Base-by-base conservation (phyloP, 2,329 filamentous ascomycete genomes). In the Clonostachys rosea region DNA sequence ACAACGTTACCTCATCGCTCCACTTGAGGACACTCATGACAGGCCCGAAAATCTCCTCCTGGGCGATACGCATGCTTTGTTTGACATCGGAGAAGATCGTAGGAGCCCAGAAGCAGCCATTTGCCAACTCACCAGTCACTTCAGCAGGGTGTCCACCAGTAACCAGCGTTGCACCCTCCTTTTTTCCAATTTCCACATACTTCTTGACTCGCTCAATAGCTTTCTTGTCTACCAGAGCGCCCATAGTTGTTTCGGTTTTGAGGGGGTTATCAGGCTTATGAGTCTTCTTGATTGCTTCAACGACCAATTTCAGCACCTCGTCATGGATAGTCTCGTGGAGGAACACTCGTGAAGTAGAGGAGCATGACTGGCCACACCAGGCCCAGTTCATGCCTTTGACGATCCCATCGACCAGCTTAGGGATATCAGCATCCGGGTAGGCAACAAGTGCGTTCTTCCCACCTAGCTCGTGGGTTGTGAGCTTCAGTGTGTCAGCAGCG, bases 161-260 rank as follows among this genome's bases (percentile, higher is more conserved):
- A 45, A 51, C 43, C 47, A 41, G 12, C 6, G 73, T 86, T 1
- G 86, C 84, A n/a, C 87, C 87, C 47, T 49, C 44, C 5, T 10
- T 14, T 35, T 40, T 49, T 17, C 47, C 47, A 12, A 43, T 33
- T 6, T 86, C 74, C 46, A 88, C 79, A 62, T 84, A 88, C 2
- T 72, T 73, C 13, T 87, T 70, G 4, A 89, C 74, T 13, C 78
- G 70, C 43, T 86, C 81, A 55, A 79, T 82, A 56, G 86, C 83
- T 20, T 70, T 61, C 62, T 81, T 81, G 10, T 79, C 80, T 46
- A 85, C 78, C 58, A 54, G 54, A 5, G 54, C 52, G n/a, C 54
- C 54, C 42, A 54, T 52, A 49, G 48, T 51, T 5, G 49, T 84
- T 3, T 49, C 49, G 42, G 71, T 67, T 45, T 73, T 67, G 9